phyloP scores from a whole-genome alignment of 805 yeast species.

The Candida gorgasii region DNA sequence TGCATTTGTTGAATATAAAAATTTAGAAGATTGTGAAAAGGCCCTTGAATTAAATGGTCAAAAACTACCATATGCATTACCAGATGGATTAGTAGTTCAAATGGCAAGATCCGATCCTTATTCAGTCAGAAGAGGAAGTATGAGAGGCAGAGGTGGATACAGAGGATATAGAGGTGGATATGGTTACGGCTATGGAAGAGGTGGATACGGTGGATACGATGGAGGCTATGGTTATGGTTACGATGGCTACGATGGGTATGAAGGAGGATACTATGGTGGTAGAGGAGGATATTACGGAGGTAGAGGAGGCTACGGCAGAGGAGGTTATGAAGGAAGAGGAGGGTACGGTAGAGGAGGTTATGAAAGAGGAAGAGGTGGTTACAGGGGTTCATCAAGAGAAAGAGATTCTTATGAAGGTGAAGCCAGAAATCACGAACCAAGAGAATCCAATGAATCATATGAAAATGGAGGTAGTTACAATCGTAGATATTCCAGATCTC shows the following conservation, averaged over 20 bases:
- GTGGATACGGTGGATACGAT: slow-evolving; percentile 21
- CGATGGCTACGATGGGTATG: slow-evolving; percentile 24
- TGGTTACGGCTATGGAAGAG: slow-evolving; percentile 19
- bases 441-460: slow-evolving; percentile 18
- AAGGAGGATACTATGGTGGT: slow-evolving; percentile 17
- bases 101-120: slow-evolving; percentile 58
- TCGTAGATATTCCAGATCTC: slow-evolving; percentile 32
- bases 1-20: slow-evolving; percentile 63
- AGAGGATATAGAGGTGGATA: slow-evolving; percentile 21
- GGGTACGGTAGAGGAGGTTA: slow-evolving; percentile 19
- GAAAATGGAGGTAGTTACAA: slow-evolving; percentile 14
- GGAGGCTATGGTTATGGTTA: slow-evolving; percentile 21
- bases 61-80: slow-evolving; percentile 41
- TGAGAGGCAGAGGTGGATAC: slow-evolving; percentile 30
- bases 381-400: slow-evolving; percentile 14
- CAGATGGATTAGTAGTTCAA: slow-evolving; percentile 50
- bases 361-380: slow-evolving; percentile 11
- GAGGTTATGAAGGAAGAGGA: slow-evolving; percentile 19
- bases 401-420: slow-evolving; percentile 11
- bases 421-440: slow-evolving; percentile 9
- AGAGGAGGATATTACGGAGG: slow-evolving; percentile 19
- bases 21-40: slow-evolving; percentile 52
- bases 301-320: slow-evolving; percentile 18
- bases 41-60: slow-evolving; percentile 52
- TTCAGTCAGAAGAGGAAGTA: slow-evolving; percentile 37